These are phyloP conservation scores for Claviceps cyperi DNA, from an alignment of 2,329 filamentous ascomycete species.

Conservation along the genomic window DNA sequence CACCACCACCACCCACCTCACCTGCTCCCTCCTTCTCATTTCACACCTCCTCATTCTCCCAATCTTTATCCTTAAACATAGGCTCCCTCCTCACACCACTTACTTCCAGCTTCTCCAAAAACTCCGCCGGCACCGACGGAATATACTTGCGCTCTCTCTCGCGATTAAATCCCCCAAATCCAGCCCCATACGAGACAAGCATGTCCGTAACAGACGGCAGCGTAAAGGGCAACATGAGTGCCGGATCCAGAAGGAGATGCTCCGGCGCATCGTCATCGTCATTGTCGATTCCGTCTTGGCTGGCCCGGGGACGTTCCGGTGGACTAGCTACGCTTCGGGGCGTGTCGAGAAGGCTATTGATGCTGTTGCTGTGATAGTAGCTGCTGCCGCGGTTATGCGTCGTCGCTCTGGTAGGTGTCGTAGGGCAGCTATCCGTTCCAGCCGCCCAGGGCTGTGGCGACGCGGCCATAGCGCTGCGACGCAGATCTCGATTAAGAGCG, in stretches of 20 bases:
- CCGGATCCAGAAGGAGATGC: slow-evolving; percentile 71
- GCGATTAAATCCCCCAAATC: slow-evolving; percentile 81
- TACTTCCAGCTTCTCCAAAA: slow-evolving; percentile 71
- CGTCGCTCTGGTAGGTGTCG: slow-evolving; percentile 27
- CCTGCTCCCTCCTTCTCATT: neutral
- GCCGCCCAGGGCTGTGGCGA: slow-evolving; percentile 25
- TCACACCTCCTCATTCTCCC: slow-evolving; percentile 50
- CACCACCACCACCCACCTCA: neutral
- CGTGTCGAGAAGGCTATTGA: slow-evolving; percentile 25
- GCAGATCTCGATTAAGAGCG: slow-evolving; percentile 41
- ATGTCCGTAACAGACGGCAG: slow-evolving; percentile 94
- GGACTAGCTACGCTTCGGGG: slow-evolving; percentile 27
- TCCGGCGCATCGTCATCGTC: slow-evolving; percentile 51
- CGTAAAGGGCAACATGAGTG: slow-evolving; percentile 87
- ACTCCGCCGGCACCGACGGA: slow-evolving; percentile 86
- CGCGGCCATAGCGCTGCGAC: slow-evolving; percentile 28
- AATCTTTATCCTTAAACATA: slow-evolving; percentile 49
- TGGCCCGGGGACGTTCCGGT: slow-evolving; percentile 15
- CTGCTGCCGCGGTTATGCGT: slow-evolving; percentile 16
- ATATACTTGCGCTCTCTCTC: slow-evolving; percentile 93
- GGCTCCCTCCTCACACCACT: slow-evolving; percentile 36
- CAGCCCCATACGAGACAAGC: slow-evolving; percentile 87
- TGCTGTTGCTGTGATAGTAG: neutral
- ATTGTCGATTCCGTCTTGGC: slow-evolving; percentile 27
- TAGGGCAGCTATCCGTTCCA: slow-evolving; percentile 24